Evolutionary conservation across 2,329 filamentous ascomycete species (phyloP).

Genomic region (Tolypocladium paradoxum): DNA sequence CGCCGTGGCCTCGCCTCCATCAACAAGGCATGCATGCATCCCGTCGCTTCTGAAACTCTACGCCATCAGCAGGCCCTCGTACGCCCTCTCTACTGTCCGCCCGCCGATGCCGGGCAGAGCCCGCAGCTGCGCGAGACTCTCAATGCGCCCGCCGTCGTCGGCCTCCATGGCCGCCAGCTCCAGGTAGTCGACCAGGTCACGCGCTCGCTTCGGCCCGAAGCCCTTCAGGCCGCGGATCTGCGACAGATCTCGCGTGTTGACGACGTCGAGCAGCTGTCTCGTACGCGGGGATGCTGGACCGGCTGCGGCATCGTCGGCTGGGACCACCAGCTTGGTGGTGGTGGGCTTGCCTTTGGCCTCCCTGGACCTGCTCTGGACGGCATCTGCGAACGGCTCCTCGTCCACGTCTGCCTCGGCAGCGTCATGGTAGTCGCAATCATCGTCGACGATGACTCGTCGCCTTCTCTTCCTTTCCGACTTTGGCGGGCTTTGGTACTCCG

Average conservation of each 20-base stretch:
- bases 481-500: neutral
- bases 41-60: neutral
- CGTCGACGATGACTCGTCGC: neutral
- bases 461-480: neutral
- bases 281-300: conserved; percentile 40
- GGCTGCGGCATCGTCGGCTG: conserved; percentile 4
- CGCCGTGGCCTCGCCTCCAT: neutral
- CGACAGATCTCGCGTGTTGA: conserved; percentile 60
- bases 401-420: conserved; percentile 16
- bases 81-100: conserved; percentile 45
- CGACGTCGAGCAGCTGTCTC: conserved; percentile 52
- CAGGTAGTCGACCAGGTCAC: conserved; percentile 47
- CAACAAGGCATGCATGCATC: neutral
- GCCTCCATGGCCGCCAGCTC: conserved; percentile 24
- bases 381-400: neutral
- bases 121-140: conserved; percentile 39
- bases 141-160: conserved; percentile 31
- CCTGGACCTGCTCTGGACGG: neutral
- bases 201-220: conserved; percentile 62
- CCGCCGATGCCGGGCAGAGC: conserved; percentile 47
- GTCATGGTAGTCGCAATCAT: conserved; percentile 2
- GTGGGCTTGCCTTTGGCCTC: neutral
- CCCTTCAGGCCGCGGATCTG: conserved; percentile 58
- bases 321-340: neutral
- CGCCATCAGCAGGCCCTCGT: conserved; percentile 30